Percentiles rank a stretch among this genome's conserved stretches.
These are phyloP conservation scores for Nitzschia palea DNA, from an alignment of 108 stramenopile genomes.

Conservation along the genomic window DNA sequence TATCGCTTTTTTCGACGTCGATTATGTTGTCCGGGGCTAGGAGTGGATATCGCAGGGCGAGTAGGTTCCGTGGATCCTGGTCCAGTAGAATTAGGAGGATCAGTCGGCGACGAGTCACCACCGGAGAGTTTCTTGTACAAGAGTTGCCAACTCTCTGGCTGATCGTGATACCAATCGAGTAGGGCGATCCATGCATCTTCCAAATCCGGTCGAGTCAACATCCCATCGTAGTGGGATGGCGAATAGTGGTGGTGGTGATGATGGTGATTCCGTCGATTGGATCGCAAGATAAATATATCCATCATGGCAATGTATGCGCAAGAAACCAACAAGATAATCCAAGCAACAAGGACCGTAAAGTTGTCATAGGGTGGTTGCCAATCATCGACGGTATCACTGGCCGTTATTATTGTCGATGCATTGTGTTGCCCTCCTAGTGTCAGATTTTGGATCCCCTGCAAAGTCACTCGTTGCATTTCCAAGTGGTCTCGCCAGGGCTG, in stretches of 20 bases:
- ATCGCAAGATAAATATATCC: slow-evolving; percentile 7
- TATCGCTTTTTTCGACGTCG: background rate
- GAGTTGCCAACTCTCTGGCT: background rate
- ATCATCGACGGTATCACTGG: background rate
- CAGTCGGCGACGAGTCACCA: background rate
- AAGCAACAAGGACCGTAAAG: slow-evolving; percentile 28
- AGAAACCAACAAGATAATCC: slow-evolving; percentile 19
- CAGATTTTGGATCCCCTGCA: slow-evolving; percentile 9
- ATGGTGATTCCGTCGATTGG: too few species aligned
- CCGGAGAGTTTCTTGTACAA: background rate
- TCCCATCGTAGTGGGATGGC: slow-evolving; percentile 11
- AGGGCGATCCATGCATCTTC: slow-evolving; percentile 24
- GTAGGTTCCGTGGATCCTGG: too few species aligned
- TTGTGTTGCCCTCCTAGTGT: background rate
- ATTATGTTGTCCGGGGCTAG: background rate
- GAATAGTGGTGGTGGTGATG: too few species aligned
- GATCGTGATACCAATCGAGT: slow-evolving; percentile 11
- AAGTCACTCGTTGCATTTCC: slow-evolving; percentile 20
- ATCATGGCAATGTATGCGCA: slow-evolving; percentile 3
- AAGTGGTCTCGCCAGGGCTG: background rate
- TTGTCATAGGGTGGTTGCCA: slow-evolving; percentile 18
- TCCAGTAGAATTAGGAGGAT: background rate
- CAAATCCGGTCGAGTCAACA: slow-evolving; percentile 21
- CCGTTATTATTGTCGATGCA: background rate
- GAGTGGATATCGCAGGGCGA: background rate